These are phyloP conservation scores for Wallemia mellicola DNA, from an alignment of 1,284 basidiomycete species.

Conservation along the genomic window DNA sequence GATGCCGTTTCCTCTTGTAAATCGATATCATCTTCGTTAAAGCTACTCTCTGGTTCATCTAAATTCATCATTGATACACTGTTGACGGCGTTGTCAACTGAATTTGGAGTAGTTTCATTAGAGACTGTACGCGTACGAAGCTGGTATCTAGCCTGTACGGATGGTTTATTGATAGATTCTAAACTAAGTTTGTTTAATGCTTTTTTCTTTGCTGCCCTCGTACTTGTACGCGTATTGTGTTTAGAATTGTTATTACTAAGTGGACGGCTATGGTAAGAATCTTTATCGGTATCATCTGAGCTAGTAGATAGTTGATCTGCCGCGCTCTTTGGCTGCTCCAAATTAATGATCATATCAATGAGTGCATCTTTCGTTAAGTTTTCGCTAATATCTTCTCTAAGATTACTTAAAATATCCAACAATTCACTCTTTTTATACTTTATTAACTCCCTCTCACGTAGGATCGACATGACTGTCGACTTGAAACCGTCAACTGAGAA, in stretches of 20 bases:
- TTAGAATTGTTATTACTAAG: no score
- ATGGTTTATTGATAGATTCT: background rate
- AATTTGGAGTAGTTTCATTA: background rate
- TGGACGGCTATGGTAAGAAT: no score
- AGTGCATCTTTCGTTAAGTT: no score
- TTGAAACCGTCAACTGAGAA: no score
- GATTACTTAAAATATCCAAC: background rate
- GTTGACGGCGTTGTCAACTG: background rate
- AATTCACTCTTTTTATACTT: no score
- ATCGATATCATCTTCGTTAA: background rate
- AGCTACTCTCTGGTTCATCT: background rate
- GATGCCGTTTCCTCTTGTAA: background rate
- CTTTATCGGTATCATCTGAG: no score
- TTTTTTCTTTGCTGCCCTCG: background rate
- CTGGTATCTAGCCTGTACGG: background rate
- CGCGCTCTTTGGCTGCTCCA: background rate
- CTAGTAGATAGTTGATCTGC: no score
- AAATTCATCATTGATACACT: background rate
- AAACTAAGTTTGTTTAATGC: background rate
- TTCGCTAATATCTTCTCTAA: background rate
- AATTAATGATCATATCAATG: no score
- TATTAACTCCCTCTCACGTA: background rate
- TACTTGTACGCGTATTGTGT: background rate
- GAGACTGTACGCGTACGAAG: background rate
- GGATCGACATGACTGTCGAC: background rate